phyloP scores from a whole-genome alignment of 257 asterid genomes.

The Phtheirospermum japonicum region DNA sequence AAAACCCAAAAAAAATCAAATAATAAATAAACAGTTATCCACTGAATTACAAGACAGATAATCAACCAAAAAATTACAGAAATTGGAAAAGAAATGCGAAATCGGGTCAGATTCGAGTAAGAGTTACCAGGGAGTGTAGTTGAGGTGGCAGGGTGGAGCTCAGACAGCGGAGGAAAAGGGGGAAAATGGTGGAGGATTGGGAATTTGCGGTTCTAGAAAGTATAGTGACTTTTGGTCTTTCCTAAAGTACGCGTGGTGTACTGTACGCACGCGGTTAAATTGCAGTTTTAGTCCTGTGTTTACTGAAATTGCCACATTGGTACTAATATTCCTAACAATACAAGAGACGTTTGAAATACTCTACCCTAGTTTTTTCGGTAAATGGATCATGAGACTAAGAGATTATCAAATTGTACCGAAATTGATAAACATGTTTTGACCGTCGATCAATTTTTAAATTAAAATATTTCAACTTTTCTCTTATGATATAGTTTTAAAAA shows the following conservation, averaged over 20 bases:
- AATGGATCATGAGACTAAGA: too few species aligned
- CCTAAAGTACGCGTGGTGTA: constrained; percentile 10
- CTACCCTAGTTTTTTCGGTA: too few species aligned
- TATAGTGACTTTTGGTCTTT: constrained; percentile 24
- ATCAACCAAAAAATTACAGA: constrained; percentile 1
- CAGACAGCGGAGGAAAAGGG: not conserved
- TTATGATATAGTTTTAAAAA: too few species aligned
- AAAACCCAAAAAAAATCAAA: not conserved
- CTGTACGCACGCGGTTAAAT: constrained; percentile 21
- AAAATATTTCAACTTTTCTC: too few species aligned
- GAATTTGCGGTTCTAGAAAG: constrained; percentile 37
- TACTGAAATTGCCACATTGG: not conserved
- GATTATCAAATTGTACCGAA: too few species aligned
- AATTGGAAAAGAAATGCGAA: constrained; percentile 3
- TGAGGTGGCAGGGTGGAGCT: constrained; percentile 18
- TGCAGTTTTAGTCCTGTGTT: not conserved
- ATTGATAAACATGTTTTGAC: too few species aligned
- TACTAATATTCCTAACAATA: too few species aligned
- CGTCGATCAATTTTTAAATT: too few species aligned
- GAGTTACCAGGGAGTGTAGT: constrained; percentile 26
- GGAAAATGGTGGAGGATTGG: constrained; percentile 27
- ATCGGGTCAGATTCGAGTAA: not conserved
- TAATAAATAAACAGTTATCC: not conserved
- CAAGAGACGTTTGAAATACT: too few species aligned
- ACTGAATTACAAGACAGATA: constrained; percentile 3